These are phyloP conservation scores for Solanum lycopersicoides DNA, from an alignment of 257 asterid genomes.

Conservation along the genomic window DNA sequence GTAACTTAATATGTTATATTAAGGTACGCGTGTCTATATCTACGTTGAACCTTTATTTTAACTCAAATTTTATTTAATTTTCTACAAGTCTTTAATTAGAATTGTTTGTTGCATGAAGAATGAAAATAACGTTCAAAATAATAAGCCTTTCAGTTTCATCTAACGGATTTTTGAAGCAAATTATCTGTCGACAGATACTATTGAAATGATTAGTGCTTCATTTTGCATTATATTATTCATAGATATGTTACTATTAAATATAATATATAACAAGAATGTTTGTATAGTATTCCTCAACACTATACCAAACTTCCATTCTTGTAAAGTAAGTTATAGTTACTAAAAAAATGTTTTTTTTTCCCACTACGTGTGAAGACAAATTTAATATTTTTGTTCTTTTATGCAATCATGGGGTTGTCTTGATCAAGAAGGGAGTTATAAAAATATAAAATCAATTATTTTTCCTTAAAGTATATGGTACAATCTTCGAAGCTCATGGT, in stretches of 20 bases:
- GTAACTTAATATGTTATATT: neutral
- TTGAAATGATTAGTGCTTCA: neutral
- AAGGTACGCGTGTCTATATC: conserved; percentile 6
- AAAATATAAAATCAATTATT: neutral
- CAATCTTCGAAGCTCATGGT: neutral
- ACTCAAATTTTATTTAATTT: neutral
- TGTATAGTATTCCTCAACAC: neutral
- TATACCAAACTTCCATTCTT: conserved; percentile 25
- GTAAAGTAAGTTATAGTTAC: conserved; percentile 17
- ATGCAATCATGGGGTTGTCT: conserved; percentile 6
- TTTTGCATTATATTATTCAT: neutral
- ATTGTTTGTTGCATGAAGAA: conserved; percentile 14
- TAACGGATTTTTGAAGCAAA: conserved; percentile 60
- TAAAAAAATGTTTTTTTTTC: conserved; percentile 5
- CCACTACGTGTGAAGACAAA: conserved; percentile 8
- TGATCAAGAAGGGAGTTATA: neutral
- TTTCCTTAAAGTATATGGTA: neutral
- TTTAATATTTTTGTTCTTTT: conserved; percentile 1
- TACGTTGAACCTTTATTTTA: neutral
- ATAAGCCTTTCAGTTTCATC: conserved; percentile 20
- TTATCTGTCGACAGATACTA: conserved; percentile 27
- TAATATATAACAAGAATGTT: neutral
- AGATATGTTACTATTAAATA: neutral
- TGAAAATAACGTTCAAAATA: conserved; percentile 24
- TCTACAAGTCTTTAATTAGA: neutral